phyloP scores from a whole-genome alignment of 352 stramenopile genomes.

The Phytopythium litorale region DNA sequence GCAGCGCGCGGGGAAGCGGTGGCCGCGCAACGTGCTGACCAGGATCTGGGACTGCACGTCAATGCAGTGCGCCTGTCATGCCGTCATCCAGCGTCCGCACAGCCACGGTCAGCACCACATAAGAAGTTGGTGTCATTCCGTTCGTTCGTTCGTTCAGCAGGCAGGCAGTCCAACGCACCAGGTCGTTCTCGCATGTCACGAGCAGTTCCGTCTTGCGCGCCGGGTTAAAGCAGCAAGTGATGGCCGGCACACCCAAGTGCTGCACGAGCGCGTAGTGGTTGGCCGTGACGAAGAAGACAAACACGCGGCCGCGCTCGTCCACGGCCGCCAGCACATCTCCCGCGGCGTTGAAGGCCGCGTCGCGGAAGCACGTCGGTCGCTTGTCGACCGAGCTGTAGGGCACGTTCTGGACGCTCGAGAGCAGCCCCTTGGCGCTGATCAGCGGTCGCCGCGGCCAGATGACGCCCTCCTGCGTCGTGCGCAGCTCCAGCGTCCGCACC shows the following conservation, averaged over 20 bases:
- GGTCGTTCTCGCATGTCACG: conserved; percentile 82
- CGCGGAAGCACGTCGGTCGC: conserved; percentile 42
- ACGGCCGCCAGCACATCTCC: conserved; percentile 62
- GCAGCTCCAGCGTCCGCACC: conserved; percentile 65
- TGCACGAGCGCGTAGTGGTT: conserved; percentile 78
- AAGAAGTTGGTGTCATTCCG: too few species aligned
- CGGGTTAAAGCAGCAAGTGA: conserved; percentile 72
- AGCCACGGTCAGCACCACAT: not conserved
- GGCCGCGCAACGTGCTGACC: conserved; percentile 74
- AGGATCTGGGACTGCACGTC: conserved; percentile 70
- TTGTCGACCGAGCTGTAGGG: conserved; percentile 59
- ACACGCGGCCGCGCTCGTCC: conserved; percentile 78
- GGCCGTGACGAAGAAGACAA: conserved; percentile 69
- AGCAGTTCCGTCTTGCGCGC: conserved; percentile 66
- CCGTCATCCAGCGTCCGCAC: not conserved
- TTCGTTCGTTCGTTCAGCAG: too few species aligned
- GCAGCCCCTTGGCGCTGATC: conserved; percentile 60
- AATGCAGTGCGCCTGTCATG: conserved; percentile 50
- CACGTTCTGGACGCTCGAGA: conserved; percentile 68
- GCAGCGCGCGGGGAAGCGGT: conserved; percentile 46
- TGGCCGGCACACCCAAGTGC: conserved; percentile 51
- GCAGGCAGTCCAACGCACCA: conserved; percentile 19
- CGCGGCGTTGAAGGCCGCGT: conserved; percentile 60
- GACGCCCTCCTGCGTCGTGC: conserved; percentile 60
- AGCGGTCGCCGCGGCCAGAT: conserved; percentile 72